Evolutionary conservation across 1,139 yeast species (phyloP), one percentile per base, ranked within the genome.

Genomic region (Yamadazyma triangularis): DNA sequence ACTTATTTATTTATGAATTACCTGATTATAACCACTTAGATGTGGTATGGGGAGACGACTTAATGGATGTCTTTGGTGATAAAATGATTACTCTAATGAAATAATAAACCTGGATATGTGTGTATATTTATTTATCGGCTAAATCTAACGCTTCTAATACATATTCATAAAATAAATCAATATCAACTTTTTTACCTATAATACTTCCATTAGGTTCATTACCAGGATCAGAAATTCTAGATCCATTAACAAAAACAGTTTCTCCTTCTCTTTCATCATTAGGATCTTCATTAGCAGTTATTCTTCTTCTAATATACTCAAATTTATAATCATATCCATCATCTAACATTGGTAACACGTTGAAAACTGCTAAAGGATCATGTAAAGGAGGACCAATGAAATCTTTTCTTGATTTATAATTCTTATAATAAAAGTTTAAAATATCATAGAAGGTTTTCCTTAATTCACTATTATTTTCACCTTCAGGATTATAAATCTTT

Each of bases 361-460:
- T 74, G 31, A 72, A 77, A 3, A 84, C 62, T 0, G 95, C 86
- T 27, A 84, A 57, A 0, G 95, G 93, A 49, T 86, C 95, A 53
- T 87, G 95, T 2, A 85, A 68, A 1, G 93, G 89, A 1, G 94
- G 91, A 0, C 94, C 93, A 4, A 24, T 23, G 29, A 38, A 36
- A 8, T 36, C 37, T 3, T 38, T 46, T n/a, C 51, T 56, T 13
- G 51, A 49, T 23, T 35, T 37, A 28, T 34, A 32, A 18, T 9
- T 18, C n/a, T n/a, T n/a, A 50, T 76, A 79, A 49, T 78, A 81
- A 47, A 68, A 81, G 31, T 61, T 61, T 45, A 83, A 63, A 31
- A 85, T 63, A 34, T 77, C 77, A 44, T 65, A 68, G 47, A 75
- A 75, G 57, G 78, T 62, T 33, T 58, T 60, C 36, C 91, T 35